phyloP scores from a whole-genome alignment of 345 rosid genomes.

The Raphanus raphanistrum region DNA sequence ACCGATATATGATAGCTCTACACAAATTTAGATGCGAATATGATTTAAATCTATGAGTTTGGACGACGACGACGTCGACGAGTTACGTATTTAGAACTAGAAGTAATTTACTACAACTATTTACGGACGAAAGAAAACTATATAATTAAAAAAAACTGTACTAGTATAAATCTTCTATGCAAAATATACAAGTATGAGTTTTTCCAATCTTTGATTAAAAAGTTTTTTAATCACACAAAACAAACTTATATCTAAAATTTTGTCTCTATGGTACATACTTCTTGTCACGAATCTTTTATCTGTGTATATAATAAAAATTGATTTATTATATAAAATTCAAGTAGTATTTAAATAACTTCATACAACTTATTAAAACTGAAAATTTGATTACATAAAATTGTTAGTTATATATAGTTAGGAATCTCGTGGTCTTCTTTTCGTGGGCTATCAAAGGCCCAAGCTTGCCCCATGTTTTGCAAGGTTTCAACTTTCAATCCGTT shows the following conservation, averaged over 20 bases:
- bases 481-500: too few species aligned
- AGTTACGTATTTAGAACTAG: background rate
- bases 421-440: background rate
- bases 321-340: background rate
- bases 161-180: too few species aligned
- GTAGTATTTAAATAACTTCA: background rate
- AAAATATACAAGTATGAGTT: background rate
- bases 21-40: background rate
- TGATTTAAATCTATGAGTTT: background rate
- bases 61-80: background rate
- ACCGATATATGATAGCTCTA: background rate
- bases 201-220: background rate
- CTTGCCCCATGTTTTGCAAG: background rate
- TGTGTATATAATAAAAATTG: too few species aligned
- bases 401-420: background rate
- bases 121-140: background rate
- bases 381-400: background rate
- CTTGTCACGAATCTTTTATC: background rate
- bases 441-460: background rate
- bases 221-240: background rate
- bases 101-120: background rate
- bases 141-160: background rate
- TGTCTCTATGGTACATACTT: background rate
- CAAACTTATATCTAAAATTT: background rate
- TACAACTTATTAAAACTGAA: background rate